A percentile compares a stretch with the other conserved stretches of the same genome.
phyloP scores from a whole-genome alignment of 2,329 filamentous ascomycete species.

The Colletotrichum caudatum region DNA sequence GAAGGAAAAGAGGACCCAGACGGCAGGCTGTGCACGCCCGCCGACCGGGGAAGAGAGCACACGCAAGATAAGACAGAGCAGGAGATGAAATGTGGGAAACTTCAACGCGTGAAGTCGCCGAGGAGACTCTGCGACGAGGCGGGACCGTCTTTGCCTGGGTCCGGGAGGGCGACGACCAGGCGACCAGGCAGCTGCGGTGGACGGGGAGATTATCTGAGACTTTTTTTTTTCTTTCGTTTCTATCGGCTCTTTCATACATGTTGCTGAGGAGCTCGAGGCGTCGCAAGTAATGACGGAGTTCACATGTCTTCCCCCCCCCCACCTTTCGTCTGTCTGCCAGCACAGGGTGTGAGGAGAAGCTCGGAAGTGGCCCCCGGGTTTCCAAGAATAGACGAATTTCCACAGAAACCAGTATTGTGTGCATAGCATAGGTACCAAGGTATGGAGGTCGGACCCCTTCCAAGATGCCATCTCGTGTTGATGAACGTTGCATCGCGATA shows the following conservation, averaged over 20 bases:
- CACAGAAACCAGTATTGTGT: background rate
- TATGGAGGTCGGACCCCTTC: background rate
- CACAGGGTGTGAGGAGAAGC: background rate
- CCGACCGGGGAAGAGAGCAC: background rate
- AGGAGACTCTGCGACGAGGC: background rate
- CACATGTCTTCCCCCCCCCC: constrained; percentile 3
- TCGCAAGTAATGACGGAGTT: background rate
- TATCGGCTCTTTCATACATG: no score
- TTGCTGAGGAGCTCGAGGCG: no score
- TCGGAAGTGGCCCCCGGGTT: background rate
- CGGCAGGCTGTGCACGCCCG: background rate
- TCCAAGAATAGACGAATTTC: constrained; percentile 32
- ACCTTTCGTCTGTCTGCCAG: no score
- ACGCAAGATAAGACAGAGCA: no score
- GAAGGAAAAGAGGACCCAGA: background rate
- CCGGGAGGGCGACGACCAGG: background rate
- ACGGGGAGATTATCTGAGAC: background rate
- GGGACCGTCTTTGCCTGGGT: background rate
- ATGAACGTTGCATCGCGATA: constrained; percentile 5
- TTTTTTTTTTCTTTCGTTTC: background rate
- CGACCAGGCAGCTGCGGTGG: background rate
- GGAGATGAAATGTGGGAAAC: background rate
- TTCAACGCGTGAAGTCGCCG: no score
- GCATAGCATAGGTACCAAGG: no score
- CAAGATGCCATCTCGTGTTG: constrained; percentile 20